Percentiles rank a stretch among this genome's conserved stretches.
Evolutionary conservation across 2,329 filamentous ascomycete genomes (phyloP).

Genomic region (Grosmannia huntii): DNA sequence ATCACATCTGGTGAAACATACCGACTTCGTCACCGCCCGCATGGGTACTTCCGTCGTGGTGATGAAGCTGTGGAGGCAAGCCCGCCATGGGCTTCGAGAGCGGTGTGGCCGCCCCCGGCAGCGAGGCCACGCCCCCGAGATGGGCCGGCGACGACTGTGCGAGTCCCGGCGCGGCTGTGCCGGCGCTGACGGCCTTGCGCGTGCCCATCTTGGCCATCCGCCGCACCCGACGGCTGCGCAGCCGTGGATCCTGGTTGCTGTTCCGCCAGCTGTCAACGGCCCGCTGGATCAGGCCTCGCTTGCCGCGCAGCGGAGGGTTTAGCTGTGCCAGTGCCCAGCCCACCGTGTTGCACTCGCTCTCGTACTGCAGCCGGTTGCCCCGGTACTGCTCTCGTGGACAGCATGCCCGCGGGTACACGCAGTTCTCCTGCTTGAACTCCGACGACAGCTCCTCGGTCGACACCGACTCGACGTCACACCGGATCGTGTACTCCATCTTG

Average conservation of each 20-base stretch:
- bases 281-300: constrained; percentile 88
- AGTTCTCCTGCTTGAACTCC: constrained; percentile 97
- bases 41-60: constrained; percentile 55
- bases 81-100: constrained; percentile 55
- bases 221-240: constrained; percentile 82
- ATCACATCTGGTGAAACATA: constrained; percentile 96
- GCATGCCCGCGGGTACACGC: constrained; percentile 91
- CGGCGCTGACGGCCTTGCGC: constrained; percentile 47
- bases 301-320: constrained; percentile 81
- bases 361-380: constrained; percentile 88
- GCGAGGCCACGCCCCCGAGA: constrained; percentile 36
- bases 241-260: constrained; percentile 88
- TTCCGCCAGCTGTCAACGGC: constrained; percentile 98
- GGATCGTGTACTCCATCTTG: constrained; percentile 99
- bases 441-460: constrained; percentile 71
- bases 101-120: constrained; percentile 45
- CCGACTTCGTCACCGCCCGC: constrained; percentile 75
- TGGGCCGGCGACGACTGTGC: constrained; percentile 10
- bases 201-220: constrained; percentile 94
- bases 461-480: constrained; percentile 94
- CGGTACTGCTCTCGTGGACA: constrained; percentile 93
- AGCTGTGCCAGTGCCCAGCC: constrained; percentile 95
- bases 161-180: constrained; percentile 27
- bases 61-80: constrained; percentile 62
- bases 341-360: constrained; percentile 98